phyloP scores from a whole-genome alignment of 2,329 filamentous ascomycete genomes.

The Arthrobotrys iridis region DNA sequence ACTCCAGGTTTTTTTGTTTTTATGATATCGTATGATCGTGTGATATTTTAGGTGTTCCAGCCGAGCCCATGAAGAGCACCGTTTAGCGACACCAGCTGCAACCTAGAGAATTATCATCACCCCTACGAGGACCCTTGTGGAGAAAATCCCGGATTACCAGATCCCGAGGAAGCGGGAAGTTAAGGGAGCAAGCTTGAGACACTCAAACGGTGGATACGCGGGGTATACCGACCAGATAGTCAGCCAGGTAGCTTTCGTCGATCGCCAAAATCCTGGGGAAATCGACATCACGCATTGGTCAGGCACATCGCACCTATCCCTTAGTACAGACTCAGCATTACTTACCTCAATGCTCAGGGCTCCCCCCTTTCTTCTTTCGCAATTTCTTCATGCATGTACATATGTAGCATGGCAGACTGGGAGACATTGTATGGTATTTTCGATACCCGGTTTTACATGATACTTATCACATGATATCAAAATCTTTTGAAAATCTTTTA shows the following conservation, averaged over 20 bases:
- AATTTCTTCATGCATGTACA: no score
- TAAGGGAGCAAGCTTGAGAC: neutral
- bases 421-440: no score
- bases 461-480: neutral
- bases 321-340: no score
- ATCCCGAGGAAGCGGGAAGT: conserved; percentile 1
- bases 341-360: no score
- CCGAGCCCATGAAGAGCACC: neutral
- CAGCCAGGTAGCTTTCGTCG: no score
- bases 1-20: conserved; percentile 1
- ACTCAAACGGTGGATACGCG: neutral
- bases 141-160: conserved; percentile 35
- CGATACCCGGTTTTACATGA: neutral
- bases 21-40: conserved; percentile 18
- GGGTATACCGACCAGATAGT: neutral
- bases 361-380: no score
- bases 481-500: no score
- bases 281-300: no score
- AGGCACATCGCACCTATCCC: no score
- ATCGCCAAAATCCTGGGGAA: neutral
- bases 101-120: neutral
- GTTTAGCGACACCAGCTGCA: neutral
- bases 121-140: conserved; percentile 12
- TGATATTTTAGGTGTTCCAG: neutral
- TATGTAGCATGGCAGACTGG: no score